phyloP scores from a whole-genome alignment of 768 basidiomycete species.

The Flagelloscypha sp. region DNA sequence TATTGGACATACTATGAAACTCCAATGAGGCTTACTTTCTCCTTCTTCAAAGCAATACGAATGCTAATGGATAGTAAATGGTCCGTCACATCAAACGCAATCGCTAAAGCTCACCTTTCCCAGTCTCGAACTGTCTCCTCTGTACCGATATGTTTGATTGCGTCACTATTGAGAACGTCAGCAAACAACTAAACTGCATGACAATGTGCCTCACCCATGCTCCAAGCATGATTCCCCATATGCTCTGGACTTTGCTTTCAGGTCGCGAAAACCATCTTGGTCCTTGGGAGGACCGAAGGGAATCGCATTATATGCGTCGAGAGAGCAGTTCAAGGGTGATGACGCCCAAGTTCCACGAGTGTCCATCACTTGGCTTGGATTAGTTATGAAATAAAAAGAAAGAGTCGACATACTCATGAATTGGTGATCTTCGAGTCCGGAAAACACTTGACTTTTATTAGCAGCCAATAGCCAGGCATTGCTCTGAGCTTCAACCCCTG shows the following conservation, averaged over 20 bases:
- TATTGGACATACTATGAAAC: constrained; percentile 8
- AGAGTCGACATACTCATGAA: constrained; percentile 5
- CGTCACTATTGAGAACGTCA: too few relatives aligned
- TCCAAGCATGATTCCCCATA: too few relatives aligned
- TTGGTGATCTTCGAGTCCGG: constrained; percentile 5
- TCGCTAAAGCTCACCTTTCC: too few relatives aligned
- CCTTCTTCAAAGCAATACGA: constrained; percentile 8
- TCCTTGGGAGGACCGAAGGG: too few relatives aligned
- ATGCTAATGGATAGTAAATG: too few relatives aligned
- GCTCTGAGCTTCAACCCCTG: constrained; percentile 6
- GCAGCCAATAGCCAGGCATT: constrained; percentile 7
- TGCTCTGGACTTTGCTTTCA: too few relatives aligned
- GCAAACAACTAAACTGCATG: too few relatives aligned
- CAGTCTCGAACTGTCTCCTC: constrained; percentile 8
- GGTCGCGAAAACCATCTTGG: too few relatives aligned
- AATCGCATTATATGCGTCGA: constrained; percentile 1
- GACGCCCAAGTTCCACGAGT: constrained; percentile 8
- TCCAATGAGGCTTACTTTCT: constrained; percentile 5
- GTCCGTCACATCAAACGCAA: too few relatives aligned
- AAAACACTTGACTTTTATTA: constrained; percentile 2
- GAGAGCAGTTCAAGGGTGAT: constrained; percentile 7
- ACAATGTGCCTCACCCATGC: too few relatives aligned
- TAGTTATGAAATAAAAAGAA: neutral
- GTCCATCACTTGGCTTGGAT: constrained; percentile 5
- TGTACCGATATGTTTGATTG: constrained; percentile 7